Evolutionary conservation across 768 basidiomycete species (phyloP), one percentile per base, ranked within the genome.

Genomic region (Amanita brunnescens): DNA sequence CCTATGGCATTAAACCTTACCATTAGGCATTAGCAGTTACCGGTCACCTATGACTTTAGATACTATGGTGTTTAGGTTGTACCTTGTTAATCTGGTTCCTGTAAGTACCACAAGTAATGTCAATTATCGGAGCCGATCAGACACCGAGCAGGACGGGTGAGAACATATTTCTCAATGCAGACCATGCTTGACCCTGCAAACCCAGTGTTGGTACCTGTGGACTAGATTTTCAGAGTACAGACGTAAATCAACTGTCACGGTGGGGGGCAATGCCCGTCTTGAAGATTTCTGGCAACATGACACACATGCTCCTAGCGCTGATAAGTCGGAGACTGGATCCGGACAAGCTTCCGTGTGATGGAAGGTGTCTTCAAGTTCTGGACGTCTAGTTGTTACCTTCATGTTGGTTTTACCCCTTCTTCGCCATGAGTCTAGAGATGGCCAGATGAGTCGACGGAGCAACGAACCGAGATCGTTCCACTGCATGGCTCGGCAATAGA

Each of bases 131-230:
- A 6, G 16, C 21, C 47, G 23, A 14, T 13, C 20, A 14, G 34
- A 37, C 33, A 13, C 6, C 47, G 24, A 18, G 23, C 47, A 29
- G n/a, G 13, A 26, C 12, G 13, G 2, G 45, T 47, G 47, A 35
- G 35, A 47, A 26, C 4, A n/a, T 20, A 47, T 34, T 37, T 37
- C 47, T 48, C 35, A 24, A 38, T 18, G 2, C 13, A 26, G 26
- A 30, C 26, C 10, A 6, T 3, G 10, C 8, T 35, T 13, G 24
- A 35, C 47, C 47, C 47, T 48, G 23, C 5, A 38, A 16, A 37
- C 33, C 21, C 8, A 37, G 9, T 44, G 33, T 48, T 48, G 47
- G 47, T 48, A 48, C 47, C 47, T 48, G 45, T 20, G 34, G 45
- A 30, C 33, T 34, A 49, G 23, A 29, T 18, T 34, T 33, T 34